A percentile compares a stretch with the other conserved stretches of the same genome.
These are phyloP conservation scores for Chaetomiaceae sp. DNA, from an alignment of 2,329 filamentous ascomycete genomes.

Conservation along the genomic window DNA sequence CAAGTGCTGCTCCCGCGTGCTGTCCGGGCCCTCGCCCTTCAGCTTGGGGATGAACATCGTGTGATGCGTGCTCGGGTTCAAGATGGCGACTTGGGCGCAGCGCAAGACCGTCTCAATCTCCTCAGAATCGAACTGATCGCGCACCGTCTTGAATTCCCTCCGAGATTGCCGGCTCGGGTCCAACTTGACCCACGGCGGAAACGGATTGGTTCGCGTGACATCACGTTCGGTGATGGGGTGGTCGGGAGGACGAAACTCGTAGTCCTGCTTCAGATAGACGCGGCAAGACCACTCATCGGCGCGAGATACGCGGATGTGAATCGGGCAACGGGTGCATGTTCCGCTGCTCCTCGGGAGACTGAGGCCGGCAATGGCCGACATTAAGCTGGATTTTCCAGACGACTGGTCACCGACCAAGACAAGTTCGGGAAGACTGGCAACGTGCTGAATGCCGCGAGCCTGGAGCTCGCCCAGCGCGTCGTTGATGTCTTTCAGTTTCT, in stretches of 20 bases:
- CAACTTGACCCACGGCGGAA: conserved; percentile 60
- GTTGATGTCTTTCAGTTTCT: conserved; percentile 59
- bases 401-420: conserved; percentile 81
- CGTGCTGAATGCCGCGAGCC: conserved; percentile 64
- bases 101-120: conserved; percentile 62
- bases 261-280: conserved; percentile 61
- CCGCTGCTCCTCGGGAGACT: conserved; percentile 64
- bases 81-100: conserved; percentile 69
- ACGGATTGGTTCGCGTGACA: conserved; percentile 46
- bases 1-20: conserved; percentile 10
- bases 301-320: conserved; percentile 67
- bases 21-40: conserved; percentile 20
- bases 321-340: conserved; percentile 73
- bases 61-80: conserved; percentile 57
- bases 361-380: conserved; percentile 62
- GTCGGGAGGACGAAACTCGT: conserved; percentile 43
- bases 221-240: conserved; percentile 38
- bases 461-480: conserved; percentile 63
- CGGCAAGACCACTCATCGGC: conserved; percentile 61
- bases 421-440: conserved; percentile 67
- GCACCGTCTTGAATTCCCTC: conserved; percentile 57
- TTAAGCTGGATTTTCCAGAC: conserved; percentile 69
- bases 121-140: conserved; percentile 49
- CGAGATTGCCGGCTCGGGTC: conserved; percentile 34
- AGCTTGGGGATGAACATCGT: conserved; percentile 48